Conservation (phyloP, 805 yeast species). For the Candida insectorum region DNA sequence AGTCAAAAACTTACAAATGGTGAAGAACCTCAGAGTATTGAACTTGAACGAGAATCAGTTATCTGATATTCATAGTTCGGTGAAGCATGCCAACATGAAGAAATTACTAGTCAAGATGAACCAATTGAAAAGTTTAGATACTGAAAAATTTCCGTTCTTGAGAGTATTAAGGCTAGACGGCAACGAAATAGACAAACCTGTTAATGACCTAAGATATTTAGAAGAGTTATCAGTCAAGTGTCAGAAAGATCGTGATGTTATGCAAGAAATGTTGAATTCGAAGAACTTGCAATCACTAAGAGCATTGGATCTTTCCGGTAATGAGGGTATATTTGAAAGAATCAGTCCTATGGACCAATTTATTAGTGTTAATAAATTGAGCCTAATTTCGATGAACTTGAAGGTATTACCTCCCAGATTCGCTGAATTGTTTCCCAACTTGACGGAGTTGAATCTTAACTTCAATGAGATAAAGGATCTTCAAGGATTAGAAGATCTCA, state of each 20-base stretch:
- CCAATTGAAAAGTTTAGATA: slow-evolving; percentile 26
- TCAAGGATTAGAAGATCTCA: slow-evolving; percentile 27
- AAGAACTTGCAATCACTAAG: slow-evolving; percentile 20
- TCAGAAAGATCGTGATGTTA: slow-evolving; percentile 16
- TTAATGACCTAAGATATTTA: slow-evolving; percentile 26
- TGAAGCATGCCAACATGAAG: slow-evolving; percentile 28
- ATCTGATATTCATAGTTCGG: slow-evolving; percentile 15
- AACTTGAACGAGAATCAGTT: slow-evolving; percentile 43
- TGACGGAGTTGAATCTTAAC: slow-evolving; percentile 46
- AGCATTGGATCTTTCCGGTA: slow-evolving; percentile 41
- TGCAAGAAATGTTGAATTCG: slow-evolving; percentile 9
- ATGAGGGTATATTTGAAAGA: slow-evolving; percentile 12
- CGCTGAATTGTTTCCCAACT: slow-evolving; percentile 40
- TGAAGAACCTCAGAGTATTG: slow-evolving; percentile 34
- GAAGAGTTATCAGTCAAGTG: slow-evolving; percentile 45
- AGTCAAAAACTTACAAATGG: slow-evolving; percentile 32
- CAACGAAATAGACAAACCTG: slow-evolving; percentile 24
- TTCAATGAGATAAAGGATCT: slow-evolving; percentile 44
- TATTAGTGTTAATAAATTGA: slow-evolving; percentile 35
- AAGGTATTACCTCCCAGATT: slow-evolving; percentile 36
- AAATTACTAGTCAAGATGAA: slow-evolving; percentile 39
- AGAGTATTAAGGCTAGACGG: slow-evolving; percentile 47
- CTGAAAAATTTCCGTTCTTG: slow-evolving; percentile 33
- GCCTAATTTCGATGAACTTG: slow-evolving; percentile 48
- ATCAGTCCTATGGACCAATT: slow-evolving; percentile 15